phyloP scores from a whole-genome alignment of 495 filamentous ascomycete species.

The Hypoxylon crocopeplum region DNA sequence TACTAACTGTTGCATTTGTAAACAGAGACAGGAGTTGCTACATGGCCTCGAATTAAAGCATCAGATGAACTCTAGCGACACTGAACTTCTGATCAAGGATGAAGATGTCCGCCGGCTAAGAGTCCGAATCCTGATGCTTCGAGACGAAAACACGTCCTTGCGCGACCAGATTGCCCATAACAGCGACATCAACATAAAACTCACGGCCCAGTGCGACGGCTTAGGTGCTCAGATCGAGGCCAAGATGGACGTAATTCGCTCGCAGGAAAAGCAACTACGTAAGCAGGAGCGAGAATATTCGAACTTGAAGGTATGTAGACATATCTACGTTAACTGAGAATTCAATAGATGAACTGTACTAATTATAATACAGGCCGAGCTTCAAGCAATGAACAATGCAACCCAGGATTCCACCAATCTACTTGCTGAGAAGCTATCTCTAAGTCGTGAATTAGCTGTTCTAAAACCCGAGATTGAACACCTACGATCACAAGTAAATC shows the following conservation, averaged over 20 bases:
- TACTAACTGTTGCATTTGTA: constrained; percentile 14
- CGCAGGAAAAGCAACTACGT: constrained; percentile 62
- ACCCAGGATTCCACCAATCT: constrained; percentile 72
- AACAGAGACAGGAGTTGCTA: constrained; percentile 44
- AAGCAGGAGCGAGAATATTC: constrained; percentile 67
- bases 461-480: constrained; percentile 82
- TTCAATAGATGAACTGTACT: constrained; percentile 8
- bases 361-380: constrained; percentile 63
- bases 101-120: constrained; percentile 71
- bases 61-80: constrained; percentile 61
- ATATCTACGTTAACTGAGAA: neutral
- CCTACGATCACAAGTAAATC: constrained; percentile 70
- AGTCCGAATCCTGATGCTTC: constrained; percentile 69
- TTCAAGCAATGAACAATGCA: constrained; percentile 65
- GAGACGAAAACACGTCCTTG: constrained; percentile 66
- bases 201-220: constrained; percentile 64
- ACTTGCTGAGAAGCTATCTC: constrained; percentile 75
- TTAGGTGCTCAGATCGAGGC: constrained; percentile 63
- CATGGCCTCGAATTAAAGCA: constrained; percentile 71
- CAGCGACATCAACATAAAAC: constrained; percentile 65
- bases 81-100: constrained; percentile 67
- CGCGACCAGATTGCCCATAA: constrained; percentile 47
- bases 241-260: constrained; percentile 60
- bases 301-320: constrained; percentile 66
- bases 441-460: constrained; percentile 72